phyloP scores from a whole-genome alignment of 2,329 filamentous ascomycete genomes.

The Pestalotiopsis fici region DNA sequence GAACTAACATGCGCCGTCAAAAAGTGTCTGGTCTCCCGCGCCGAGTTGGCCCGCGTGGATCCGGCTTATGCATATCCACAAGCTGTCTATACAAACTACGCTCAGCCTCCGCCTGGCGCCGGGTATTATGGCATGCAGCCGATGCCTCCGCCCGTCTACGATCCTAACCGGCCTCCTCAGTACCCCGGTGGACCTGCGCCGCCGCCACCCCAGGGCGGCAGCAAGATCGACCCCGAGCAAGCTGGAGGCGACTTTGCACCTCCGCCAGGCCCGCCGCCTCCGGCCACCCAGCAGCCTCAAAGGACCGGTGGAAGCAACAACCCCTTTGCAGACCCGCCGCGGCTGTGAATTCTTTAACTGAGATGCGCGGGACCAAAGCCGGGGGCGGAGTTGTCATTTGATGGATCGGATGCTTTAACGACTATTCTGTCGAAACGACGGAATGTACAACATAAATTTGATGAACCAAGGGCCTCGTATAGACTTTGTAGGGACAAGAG shows the following conservation, averaged over 20 bases:
- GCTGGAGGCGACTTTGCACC: constrained; percentile 38
- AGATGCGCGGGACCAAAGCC: not conserved
- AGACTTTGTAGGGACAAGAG: not conserved
- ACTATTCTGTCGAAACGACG: not conserved
- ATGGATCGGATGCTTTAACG: not conserved
- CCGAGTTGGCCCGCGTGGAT: constrained; percentile 46
- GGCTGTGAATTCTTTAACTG: constrained; percentile 5
- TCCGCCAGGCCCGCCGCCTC: constrained; percentile 51
- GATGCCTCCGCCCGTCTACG: constrained; percentile 60
- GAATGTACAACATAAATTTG: not conserved
- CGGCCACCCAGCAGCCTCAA: constrained; percentile 26
- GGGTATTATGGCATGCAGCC: constrained; percentile 49
- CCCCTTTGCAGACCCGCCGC: constrained; percentile 11
- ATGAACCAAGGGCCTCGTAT: not conserved
- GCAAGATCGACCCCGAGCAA: constrained; percentile 57
- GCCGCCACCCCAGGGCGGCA: constrained; percentile 43
- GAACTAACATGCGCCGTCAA: not conserved
- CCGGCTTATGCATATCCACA: constrained; percentile 49
- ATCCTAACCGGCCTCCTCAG: constrained; percentile 56
- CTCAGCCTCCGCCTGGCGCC: constrained; percentile 29
- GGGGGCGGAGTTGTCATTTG: not conserved
- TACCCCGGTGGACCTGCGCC: constrained; percentile 40
- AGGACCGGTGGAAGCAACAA: constrained; percentile 15
- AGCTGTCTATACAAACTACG: constrained; percentile 41
- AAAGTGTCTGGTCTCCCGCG: constrained; percentile 54